Base-by-base conservation (phyloP, 768 basidiomycete genomes). In the Flagelloscypha sp. region DNA sequence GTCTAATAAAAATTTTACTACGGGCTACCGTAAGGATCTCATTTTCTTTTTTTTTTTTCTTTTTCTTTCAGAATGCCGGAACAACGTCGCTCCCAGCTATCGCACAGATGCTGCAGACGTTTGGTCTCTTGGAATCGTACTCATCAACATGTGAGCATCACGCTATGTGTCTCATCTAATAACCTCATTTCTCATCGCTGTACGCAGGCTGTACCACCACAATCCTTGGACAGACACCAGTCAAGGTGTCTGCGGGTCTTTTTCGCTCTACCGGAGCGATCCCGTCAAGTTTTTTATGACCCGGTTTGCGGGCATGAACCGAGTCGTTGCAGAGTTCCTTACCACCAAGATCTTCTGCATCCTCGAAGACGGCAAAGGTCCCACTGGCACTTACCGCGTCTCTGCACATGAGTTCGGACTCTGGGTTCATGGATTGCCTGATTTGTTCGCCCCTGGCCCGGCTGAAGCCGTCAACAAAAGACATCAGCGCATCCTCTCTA, bases 221-320 rank as follows among this genome's bases (percentile, higher is more conserved):
- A 97, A 97, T 58, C 94, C 94, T 18, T 99, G 95, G 95, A 86
- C 86, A 29, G 94, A 98, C 55, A 94, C 94, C 2, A 73, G 80
- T 21, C 72, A 81, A 43, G 85, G 81, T 48, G 75, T 73, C 44
- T 84, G 84, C 56, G 61, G 74, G 23, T 87, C 88, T 30, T 99
- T 97, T 57, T 74, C 76, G 46, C 65, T 75, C 16, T 98, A 80
- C 64, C 77, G 77, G 46, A 70, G 70, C 39, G 74, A 85, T 43
- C 88, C 88, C 20, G 69, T 82, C 61, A 68, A 68, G 25, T 99
- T 97, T 61, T 84, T 99, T 61, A 75, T 92, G 66, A 67, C 74
- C 39, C 79, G 92, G 38, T 98, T 97, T 62, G 69, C 83, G 15
- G 94, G 87, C 40, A 89, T 89, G 85, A 88, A 85, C 13, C 61